Evolutionary conservation across 176 grass and related monocot genomes (phyloP), one percentile per base, ranked within the genome.

Genomic region (Panicum miliaceum): DNA sequence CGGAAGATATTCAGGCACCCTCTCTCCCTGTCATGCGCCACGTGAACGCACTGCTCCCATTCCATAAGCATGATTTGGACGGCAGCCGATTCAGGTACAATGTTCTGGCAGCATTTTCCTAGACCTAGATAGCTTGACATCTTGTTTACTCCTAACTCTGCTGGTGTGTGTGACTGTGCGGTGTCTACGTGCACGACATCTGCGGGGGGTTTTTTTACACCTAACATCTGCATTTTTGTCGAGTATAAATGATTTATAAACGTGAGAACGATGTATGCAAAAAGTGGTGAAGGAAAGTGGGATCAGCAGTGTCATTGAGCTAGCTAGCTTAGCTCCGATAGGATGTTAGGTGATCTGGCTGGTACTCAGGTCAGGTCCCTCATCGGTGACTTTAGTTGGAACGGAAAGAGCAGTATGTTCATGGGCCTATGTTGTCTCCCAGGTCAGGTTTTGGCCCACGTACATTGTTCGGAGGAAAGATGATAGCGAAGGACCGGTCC

Each of bases 1-100:
- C 56, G 47, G 35, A 69, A 47, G 69, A 67, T 60, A 60, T 60
- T 84, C 75, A 73, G 46, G 77, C n/a, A n/a, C n/a, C n/a, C 63
- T 19, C 63, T 3, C 46, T 77, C 71, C 14, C 14, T 78, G 78
- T 82, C 88, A 85, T 20, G 18, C 29, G 2, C 64, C 64, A 36
- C 64, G 34, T 29, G 64, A 77, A 41, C 83, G 34, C 3, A 18
- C 83, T 81, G 71, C 34, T 54, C 68, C 60, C 61, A 0, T 12
- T 63, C 52, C 50, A 68, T 38, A 46, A 68, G 46, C 38, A 18
- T 37, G 86, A 46, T 84, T 58, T 46, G 4, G 68, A 73, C 9
- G n/a, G 46, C 48, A 22, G 47, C 45, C 65, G 22, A 35, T 75
- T 34, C 45, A 45, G 45, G 32, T 43, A 71, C 25, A 63, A 2